Evolutionary conservation across 176 grass and related monocot genomes (phyloP), one percentile per base, ranked within the genome.

Genomic region (Oryza officinalis): DNA sequence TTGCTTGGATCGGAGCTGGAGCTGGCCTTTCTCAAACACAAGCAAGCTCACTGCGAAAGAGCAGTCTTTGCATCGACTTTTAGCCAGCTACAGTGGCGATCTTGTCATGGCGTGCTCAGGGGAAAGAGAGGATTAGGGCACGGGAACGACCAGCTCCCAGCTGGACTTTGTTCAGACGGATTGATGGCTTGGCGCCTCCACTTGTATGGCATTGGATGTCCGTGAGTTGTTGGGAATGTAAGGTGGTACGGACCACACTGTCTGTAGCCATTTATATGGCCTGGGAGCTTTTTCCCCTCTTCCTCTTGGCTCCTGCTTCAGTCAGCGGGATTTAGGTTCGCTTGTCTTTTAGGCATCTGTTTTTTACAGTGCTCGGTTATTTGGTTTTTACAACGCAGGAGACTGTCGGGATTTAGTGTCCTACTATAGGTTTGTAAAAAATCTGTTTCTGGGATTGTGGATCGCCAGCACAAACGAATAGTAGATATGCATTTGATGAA

Each of bases 1-100:
- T 85, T 72, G 78, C 74, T 77, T 82, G 80, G 79, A 78, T 73
- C 82, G 73, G 61, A 81, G 82, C 43, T 78, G 32, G 72, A 61
- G 57, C n/a, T 61, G 57, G 22, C 44, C 13, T 89, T 85, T 54
- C 12, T 57, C 38, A 70, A 46, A 68, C 63, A 35, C 78, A 5
- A 27, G 52, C 14, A 35, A 30, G 31, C 15, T 6, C 52, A n/a
- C 50, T 81, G 82, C 50, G 54, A 85, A 54, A 69, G 4, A 85
- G 59, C 78, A 78, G 66, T 79, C 45, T 67, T 60, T 28, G 73
- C 79, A 73, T 86, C 84, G 57, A 52, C 78, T 76, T 71, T 61
- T 61, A n/a, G n/a, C 57, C 8, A 61, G 79, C 79, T 79, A 86
- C 84, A 90, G 84, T 10, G 22, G 22, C 35, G 60, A 15, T 4